Percentiles rank a stretch among this genome's conserved stretches.
These are phyloP conservation scores for Haplosporangium sp. DNA, from an alignment of 371 early-diverging fungal species.

Conservation along the genomic window DNA sequence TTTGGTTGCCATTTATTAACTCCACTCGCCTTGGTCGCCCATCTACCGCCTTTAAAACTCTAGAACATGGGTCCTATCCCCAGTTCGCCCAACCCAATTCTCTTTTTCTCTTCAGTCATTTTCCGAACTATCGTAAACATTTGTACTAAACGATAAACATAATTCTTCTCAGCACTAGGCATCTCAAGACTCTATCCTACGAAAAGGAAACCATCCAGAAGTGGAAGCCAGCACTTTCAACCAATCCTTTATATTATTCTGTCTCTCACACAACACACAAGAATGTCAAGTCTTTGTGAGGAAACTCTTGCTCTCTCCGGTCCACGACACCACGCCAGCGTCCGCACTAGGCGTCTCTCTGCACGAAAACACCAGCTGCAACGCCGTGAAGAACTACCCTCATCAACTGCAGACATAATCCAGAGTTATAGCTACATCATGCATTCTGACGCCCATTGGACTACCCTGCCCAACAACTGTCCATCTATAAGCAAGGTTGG, in stretches of 20 bases:
- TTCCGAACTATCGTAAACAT: too few species aligned
- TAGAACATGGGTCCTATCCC: too few species aligned
- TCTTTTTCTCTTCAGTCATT: too few species aligned
- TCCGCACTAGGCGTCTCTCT: constrained; percentile 20
- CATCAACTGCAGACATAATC: neutral
- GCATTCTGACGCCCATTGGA: neutral
- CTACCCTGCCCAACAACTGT: too few species aligned
- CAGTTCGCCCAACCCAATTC: too few species aligned
- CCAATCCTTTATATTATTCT: too few species aligned
- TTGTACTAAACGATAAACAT: too few species aligned
- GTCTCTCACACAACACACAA: constrained; percentile 2
- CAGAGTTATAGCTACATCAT: neutral
- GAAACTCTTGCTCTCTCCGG: constrained; percentile 13
- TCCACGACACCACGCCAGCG: constrained; percentile 9
- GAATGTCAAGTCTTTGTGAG: constrained; percentile 16
- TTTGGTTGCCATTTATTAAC: too few species aligned
- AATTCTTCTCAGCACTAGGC: neutral
- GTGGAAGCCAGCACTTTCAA: neutral
- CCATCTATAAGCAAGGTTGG: too few species aligned
- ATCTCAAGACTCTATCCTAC: neutral
- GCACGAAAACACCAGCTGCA: constrained; percentile 20
- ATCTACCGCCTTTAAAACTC: too few species aligned
- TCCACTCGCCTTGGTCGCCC: too few species aligned
- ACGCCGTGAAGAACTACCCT: constrained; percentile 12
- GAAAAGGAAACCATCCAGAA: too few species aligned